phyloP scores from a whole-genome alignment of 352 stramenopile species.

The Discostella stelligera region DNA sequence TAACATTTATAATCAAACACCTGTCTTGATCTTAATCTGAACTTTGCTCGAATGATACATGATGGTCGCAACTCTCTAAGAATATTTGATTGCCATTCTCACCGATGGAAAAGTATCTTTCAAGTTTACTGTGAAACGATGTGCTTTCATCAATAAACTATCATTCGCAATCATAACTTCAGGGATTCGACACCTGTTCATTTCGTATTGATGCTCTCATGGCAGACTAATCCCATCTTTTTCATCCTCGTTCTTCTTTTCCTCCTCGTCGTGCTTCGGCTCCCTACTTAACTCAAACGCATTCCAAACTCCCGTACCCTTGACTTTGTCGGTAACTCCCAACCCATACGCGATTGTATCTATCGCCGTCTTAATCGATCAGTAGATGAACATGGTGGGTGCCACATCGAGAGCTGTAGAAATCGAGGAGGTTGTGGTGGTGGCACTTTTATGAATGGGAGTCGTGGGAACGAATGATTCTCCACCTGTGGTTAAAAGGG shows the following conservation, averaged over 20 bases:
- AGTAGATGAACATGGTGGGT: constrained; percentile 70
- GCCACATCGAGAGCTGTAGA: constrained; percentile 39
- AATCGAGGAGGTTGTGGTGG: neutral
- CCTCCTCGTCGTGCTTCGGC: constrained; percentile 32
- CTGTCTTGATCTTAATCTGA: neutral
- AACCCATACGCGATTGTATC: constrained; percentile 72
- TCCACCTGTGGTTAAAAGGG: constrained; percentile 4
- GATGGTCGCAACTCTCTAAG: neutral
- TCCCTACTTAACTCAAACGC: constrained; percentile 71
- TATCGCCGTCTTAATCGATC: constrained; percentile 73
- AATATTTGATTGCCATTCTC: neutral
- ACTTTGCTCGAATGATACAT: too few relatives aligned
- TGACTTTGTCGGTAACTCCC: constrained; percentile 73
- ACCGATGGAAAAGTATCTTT: neutral
- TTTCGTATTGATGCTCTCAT: neutral
- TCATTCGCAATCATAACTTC: constrained; percentile 14
- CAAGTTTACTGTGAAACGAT: constrained; percentile 8
- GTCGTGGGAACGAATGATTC: constrained; percentile 30
- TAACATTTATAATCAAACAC: neutral
- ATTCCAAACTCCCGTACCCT: constrained; percentile 77
- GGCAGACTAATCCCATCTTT: constrained; percentile 5
- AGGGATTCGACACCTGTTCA: neutral
- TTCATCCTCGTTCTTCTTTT: constrained; percentile 24
- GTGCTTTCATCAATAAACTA: neutral
- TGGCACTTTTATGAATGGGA: neutral